Evolutionary conservation across 2,329 filamentous ascomycete genomes (phyloP).

Genomic region (Exophiala alcalophila): DNA sequence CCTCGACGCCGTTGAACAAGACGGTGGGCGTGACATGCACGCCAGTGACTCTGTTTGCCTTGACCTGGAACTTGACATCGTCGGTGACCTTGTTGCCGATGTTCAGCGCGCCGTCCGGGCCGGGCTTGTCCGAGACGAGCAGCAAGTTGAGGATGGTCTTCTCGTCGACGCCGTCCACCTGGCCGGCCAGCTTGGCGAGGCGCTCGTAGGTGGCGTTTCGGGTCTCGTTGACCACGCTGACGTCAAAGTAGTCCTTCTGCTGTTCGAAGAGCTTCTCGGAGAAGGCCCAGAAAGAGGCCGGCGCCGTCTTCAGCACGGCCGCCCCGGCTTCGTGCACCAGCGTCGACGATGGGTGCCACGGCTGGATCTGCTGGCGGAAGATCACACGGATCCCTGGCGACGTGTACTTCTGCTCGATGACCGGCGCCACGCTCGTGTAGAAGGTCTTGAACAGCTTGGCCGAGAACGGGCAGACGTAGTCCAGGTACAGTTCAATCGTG

Average conservation of each 20-base stretch:
- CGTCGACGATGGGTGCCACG: conserved; percentile 88
- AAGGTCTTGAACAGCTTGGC: conserved; percentile 76
- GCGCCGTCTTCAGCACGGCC: conserved; percentile 70
- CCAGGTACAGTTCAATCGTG: conserved; percentile 64
- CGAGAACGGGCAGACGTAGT: conserved; percentile 84
- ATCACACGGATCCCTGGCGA: conserved; percentile 63
- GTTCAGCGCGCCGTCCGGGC: conserved; percentile 68
- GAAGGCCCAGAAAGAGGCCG: conserved; percentile 76
- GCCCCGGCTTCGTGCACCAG: conserved; percentile 70
- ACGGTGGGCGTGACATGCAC: conserved; percentile 91
- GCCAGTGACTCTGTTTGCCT: conserved; percentile 69
- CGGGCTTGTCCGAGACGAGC: conserved; percentile 65
- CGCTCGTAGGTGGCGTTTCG: conserved; percentile 80
- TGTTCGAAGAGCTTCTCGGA: conserved; percentile 64
- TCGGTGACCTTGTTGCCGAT: conserved; percentile 76
- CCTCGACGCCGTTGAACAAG: conserved; percentile 77
- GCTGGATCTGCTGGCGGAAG: conserved; percentile 88
- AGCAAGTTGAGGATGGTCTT: conserved; percentile 67
- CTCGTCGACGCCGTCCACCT: conserved; percentile 66
- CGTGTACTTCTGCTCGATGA: conserved; percentile 60
- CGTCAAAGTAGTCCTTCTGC: conserved; percentile 80
- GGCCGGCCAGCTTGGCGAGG: conserved; percentile 69
- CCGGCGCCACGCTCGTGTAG: conserved; percentile 62
- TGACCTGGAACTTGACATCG: conserved; percentile 80
- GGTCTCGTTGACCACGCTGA: conserved; percentile 75